Conservation (phyloP, 805 yeast genomes). For the Wickerhamiella occidentalis region DNA sequence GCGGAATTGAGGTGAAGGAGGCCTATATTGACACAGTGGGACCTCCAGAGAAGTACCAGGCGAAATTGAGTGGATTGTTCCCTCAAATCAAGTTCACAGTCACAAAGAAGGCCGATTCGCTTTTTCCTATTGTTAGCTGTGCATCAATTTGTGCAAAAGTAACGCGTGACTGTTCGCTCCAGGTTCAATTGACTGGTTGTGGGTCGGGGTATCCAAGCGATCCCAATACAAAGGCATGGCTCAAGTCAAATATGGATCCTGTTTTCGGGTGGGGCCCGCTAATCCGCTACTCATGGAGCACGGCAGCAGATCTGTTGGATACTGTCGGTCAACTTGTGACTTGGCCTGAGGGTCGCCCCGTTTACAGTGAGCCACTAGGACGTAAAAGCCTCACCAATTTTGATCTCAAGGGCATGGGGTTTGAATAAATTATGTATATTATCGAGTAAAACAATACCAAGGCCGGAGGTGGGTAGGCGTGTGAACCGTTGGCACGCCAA, state of each 20-base stretch:
- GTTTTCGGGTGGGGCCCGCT: conserved; percentile 78
- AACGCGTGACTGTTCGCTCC: conserved; percentile 63
- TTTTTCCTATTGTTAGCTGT: conserved; percentile 83
- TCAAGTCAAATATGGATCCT: conserved; percentile 47
- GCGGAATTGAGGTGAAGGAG: conserved; percentile 53
- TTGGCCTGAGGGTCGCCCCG: conserved; percentile 41
- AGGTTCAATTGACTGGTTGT: conserved; percentile 32
- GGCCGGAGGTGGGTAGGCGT: neutral
- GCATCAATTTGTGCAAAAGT: conserved; percentile 96
- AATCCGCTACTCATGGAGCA: conserved; percentile 87
- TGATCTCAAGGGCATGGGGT: neutral
- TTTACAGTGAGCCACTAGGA: neutral
- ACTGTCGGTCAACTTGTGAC: conserved; percentile 43
- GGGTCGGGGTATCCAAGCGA: conserved; percentile 97
- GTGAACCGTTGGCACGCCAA: neutral
- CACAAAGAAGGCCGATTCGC: conserved; percentile 87
- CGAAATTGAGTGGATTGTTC: conserved; percentile 54
- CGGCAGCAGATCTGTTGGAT: conserved; percentile 61
- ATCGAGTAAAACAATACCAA: no score
- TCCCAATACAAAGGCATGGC: conserved; percentile 74
- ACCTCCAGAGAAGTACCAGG: conserved; percentile 76
- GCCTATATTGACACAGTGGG: conserved; percentile 94
- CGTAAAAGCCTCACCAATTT: neutral
- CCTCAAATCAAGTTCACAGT: conserved; percentile 67
- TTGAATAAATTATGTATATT: neutral